Conservation (phyloP, 2,329 filamentous ascomycete genomes). For the Colletotrichum lupini region DNA sequence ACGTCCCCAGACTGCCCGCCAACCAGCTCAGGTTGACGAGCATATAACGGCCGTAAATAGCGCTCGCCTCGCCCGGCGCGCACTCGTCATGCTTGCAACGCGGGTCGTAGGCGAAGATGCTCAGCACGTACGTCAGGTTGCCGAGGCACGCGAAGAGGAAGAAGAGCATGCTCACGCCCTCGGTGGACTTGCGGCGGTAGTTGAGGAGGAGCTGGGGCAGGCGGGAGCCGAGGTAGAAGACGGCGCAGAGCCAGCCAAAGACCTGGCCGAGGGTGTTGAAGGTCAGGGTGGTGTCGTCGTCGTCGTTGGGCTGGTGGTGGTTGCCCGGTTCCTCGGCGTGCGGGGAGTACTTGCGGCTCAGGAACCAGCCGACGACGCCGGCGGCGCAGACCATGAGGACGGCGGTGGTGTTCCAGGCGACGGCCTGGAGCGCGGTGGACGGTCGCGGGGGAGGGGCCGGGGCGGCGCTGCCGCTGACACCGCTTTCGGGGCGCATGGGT, state of each 20-base stretch:
- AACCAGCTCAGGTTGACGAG: conserved; percentile 93
- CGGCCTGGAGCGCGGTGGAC: conserved; percentile 64
- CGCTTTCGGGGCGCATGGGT: conserved; percentile 69
- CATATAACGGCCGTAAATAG: conserved; percentile 83
- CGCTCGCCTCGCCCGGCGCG: conserved; percentile 70
- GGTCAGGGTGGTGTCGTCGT: conserved; percentile 58
- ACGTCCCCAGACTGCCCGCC: conserved; percentile 86
- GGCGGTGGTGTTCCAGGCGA: conserved; percentile 79
- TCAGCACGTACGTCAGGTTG: conserved; percentile 92
- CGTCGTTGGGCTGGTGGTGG: conserved; percentile 55
- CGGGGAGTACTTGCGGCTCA: conserved; percentile 64
- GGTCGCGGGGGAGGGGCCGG: conserved; percentile 56
- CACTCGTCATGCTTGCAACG: conserved; percentile 70
- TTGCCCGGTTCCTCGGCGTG: conserved; percentile 49
- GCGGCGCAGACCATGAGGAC: conserved; percentile 86
- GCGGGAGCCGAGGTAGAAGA: conserved; percentile 88
- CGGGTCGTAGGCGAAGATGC: conserved; percentile 90
- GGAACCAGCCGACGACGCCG: conserved; percentile 87
- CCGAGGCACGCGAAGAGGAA: conserved; percentile 97
- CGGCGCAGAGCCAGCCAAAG: conserved; percentile 93
- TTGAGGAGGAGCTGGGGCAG: conserved; percentile 93
- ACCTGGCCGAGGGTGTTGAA: conserved; percentile 87
- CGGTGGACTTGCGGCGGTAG: conserved; percentile 90
- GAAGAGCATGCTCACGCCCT: conserved; percentile 93
- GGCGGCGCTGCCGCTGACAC: conserved; percentile 36